Evolutionary conservation across 306 rosid species (phyloP).

Genomic region (Inga oerstediana): DNA sequence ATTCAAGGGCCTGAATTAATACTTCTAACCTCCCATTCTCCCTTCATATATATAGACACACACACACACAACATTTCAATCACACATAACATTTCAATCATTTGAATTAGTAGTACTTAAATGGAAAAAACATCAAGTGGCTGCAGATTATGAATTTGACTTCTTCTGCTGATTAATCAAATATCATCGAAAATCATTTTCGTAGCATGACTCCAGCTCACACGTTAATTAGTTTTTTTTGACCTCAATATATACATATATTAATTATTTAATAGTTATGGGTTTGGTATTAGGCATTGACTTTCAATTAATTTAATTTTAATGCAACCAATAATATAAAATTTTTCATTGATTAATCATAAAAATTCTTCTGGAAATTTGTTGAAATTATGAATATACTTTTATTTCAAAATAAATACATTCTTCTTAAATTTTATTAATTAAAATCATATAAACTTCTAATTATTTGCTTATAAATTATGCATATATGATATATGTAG

Average conservation of each 20-base stretch:
- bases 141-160: slow-evolving; percentile 28
- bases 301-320: background rate
- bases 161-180: background rate
- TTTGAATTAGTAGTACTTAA: background rate
- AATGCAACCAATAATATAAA: background rate
- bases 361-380: too few relatives aligned
- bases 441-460: too few relatives aligned
- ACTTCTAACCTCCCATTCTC: too few relatives aligned
- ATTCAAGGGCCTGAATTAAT: too few relatives aligned
- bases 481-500: background rate
- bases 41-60: too few relatives aligned
- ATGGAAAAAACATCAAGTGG: slow-evolving; percentile 28
- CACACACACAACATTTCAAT: too few relatives aligned
- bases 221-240: too few relatives aligned
- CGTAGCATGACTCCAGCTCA: background rate
- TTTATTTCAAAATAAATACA: too few relatives aligned
- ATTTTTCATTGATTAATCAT: background rate
- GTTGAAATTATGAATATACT: background rate
- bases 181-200: background rate
- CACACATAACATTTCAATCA: background rate
- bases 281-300: background rate
- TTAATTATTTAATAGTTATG: background rate
- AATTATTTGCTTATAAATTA: background rate
- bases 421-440: background rate
- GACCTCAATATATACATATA: background rate